Evolutionary conservation across 768 basidiomycete genomes (phyloP), one percentile per base, ranked within the genome.

Genomic region (Lentinula sp.): DNA sequence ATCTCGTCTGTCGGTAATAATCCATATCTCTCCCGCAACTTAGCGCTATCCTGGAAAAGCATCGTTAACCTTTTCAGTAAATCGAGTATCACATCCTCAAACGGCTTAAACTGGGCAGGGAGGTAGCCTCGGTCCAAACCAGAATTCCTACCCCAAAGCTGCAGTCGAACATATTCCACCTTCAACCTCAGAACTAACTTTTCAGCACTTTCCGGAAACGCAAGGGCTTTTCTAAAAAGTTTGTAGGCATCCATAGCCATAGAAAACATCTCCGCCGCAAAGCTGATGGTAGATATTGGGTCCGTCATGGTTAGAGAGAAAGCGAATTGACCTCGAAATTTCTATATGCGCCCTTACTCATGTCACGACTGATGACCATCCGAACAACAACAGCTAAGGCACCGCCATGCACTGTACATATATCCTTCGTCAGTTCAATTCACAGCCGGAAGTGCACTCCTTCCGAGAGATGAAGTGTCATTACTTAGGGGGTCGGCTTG

Each of bases 111-210:
- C 7, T 45, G 54, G 16, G 39, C 28, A 21, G 45, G 31, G 21
- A 62, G 28, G 4, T 40, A 21, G 7, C 59, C 57, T 23, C 49
- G 53, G 23, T 58, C 62, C 18, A 59, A 57, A 2, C 62, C 62
- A 10, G 62, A 62, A 55, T 59, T 62, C 13, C 57, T 48, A 23
- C 62, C 62, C 62, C 62, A 62, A 13, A 62, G 57, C 56, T 58
- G 57, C 2, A 62, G 18, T 34, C 62, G 56, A 34, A 54, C 53
- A 39, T 59, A 57, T 39, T 62, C 62, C 34, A 62, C 62, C 23
- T 53, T 57, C 7, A 62, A 43, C 23, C 51, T 55, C 43, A 62
- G 34, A 10, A 62, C 57, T 13, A 62, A 49, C 43, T 52, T 62
- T 21, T 57, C 62, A 10, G 62, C 56, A 15, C 55, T 59, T 1